phyloP scores from a whole-genome alignment of 176 grass and related monocot genomes.

The Oryza rufipogon region DNA sequence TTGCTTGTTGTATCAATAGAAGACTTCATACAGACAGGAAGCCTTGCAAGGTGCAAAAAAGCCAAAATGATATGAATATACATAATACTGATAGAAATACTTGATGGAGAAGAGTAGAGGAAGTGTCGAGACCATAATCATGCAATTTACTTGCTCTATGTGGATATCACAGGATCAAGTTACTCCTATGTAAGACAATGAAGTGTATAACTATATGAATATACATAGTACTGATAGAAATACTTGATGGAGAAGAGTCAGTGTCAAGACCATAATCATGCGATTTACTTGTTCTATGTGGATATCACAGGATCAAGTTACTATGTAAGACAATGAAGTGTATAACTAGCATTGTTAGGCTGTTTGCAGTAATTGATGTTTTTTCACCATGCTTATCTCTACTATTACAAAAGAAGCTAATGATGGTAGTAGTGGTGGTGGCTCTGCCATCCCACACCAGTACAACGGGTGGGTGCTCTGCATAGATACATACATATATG shows the following conservation, averaged over 20 bases:
- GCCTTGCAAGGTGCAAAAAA: constrained; percentile 16
- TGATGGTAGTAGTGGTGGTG: neutral
- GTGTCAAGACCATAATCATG: constrained; percentile 10
- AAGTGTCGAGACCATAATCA: constrained; percentile 1
- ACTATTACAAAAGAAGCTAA: neutral
- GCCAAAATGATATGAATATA: constrained; percentile 7
- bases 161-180: neutral
- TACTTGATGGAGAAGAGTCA: neutral
- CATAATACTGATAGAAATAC: constrained; percentile 10
- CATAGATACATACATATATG: neutral
- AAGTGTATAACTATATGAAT: constrained; percentile 27
- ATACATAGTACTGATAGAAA: constrained; percentile 13
- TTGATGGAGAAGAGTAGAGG: constrained; percentile 12
- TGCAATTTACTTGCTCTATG: constrained; percentile 21
- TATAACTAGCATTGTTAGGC: neutral
- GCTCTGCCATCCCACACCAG: neutral
- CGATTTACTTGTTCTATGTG: constrained; percentile 18
- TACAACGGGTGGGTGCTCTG: neutral
- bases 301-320: neutral
- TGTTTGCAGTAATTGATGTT: constrained; percentile 2
- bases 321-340: neutral
- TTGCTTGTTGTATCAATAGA: constrained; percentile 11
- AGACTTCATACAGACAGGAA: neutral
- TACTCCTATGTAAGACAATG: neutral
- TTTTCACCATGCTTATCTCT: neutral